Evolutionary conservation across 2,329 filamentous ascomycete species (phyloP).

Genomic region (Fusarium decemcellulare): DNA sequence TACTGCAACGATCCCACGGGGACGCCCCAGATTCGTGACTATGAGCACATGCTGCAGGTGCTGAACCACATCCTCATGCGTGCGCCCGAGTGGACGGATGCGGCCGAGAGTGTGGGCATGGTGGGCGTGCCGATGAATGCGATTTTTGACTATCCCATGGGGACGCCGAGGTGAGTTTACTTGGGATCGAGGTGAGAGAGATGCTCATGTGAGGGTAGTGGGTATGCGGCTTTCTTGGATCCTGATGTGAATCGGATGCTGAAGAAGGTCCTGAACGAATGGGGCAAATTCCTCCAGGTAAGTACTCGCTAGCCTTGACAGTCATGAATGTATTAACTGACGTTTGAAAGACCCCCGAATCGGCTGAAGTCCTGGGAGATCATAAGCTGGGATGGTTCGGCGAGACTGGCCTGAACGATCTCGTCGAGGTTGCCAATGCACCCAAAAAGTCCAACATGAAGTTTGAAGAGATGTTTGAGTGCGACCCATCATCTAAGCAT

Average conservation of each 20-base stretch:
- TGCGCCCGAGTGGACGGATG: constrained; percentile 68
- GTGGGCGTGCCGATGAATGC: constrained; percentile 68
- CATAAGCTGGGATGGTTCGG: constrained; percentile 69
- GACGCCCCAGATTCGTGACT: constrained; percentile 74
- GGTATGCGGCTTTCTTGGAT: constrained; percentile 68
- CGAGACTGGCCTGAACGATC: constrained; percentile 59
- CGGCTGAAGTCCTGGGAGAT: constrained; percentile 63
- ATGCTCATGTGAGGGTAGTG: constrained; percentile 40
- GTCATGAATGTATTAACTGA: not conserved
- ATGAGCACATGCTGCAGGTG: constrained; percentile 75
- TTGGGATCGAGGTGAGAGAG: not conserved
- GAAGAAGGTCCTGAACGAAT: constrained; percentile 69
- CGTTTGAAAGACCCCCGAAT: constrained; percentile 61
- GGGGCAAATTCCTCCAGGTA: constrained; percentile 68
- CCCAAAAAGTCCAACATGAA: constrained; percentile 57
- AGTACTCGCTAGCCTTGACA: constrained; percentile 10
- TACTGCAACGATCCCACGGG: constrained; percentile 75
- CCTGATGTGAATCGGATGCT: constrained; percentile 68
- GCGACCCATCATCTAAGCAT: constrained; percentile 67
- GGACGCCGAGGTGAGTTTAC: constrained; percentile 60
- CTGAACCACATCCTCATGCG: constrained; percentile 72
- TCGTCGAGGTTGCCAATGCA: constrained; percentile 67
- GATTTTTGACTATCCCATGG: constrained; percentile 71
- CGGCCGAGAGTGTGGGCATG: constrained; percentile 65
- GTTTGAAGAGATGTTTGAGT: constrained; percentile 74